Base-by-base conservation (phyloP, 2,329 filamentous ascomycete species). In the Phyllosticta paracitricarpa region DNA sequence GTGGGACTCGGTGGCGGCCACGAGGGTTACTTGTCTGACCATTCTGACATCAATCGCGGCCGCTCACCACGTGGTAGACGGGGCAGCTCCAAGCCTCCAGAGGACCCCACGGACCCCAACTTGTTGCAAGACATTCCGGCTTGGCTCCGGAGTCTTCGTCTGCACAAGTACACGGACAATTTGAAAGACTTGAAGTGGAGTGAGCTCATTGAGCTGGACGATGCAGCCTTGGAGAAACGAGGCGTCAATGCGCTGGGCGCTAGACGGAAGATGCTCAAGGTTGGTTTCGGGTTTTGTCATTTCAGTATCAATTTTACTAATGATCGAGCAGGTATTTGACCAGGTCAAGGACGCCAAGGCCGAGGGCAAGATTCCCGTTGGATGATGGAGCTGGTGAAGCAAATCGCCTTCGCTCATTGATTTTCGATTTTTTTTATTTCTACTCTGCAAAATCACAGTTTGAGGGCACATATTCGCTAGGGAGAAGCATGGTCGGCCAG, bases 91-190 rank as follows among this genome's bases (percentile, higher is more conserved):
- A 99, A 97, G 82, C 94, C 94, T 30, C 94, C 94, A 55, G 94
- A 99, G 80, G 94, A 99, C 70, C 94, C 94, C 3, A 97, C 93
- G 22, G 94, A 99, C 74, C 88, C 89, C 17, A 86, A 82, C 52
- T 83, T 99, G 63, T 82, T 99, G 68, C 89, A 96, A 76, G 94
- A 99, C 71, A 97, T 99, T 67, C 93, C 94, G 60, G 89, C 87
- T 73, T 99, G 94, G 94, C 83, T 99, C 69, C 86, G 94, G 72
- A 97, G 91, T 74, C 82, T 97, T 72, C 86, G 94, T 63, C 81
- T 99, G 69, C 94, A 99, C 81, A 99, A 99, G 80, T 99, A 99
- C 77, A 99, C 94, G 9, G 94, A 99, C 68, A 95, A 97, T 68
- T 78, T 99, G 65, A 99, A 97, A 78, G 93, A 97, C 71, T 85